Conservation (phyloP, 2,329 filamentous ascomycete genomes). For the Teratosphaeriaceae sp. region DNA sequence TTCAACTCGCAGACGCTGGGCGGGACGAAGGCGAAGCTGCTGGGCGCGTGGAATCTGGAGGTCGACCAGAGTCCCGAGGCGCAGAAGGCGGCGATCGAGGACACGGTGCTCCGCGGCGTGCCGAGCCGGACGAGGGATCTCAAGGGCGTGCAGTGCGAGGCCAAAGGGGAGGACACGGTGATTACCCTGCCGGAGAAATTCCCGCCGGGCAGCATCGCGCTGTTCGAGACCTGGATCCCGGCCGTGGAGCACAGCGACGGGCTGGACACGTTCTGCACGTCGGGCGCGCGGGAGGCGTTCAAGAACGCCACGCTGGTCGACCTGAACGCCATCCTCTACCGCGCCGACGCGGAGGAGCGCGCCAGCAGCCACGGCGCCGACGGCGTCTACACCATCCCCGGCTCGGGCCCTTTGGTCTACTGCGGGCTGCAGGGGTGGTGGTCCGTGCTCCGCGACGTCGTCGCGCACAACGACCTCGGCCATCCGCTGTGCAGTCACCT, state of each 20-base stretch:
- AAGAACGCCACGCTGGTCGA: slow-evolving; percentile 67
- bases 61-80: slow-evolving; percentile 72
- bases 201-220: slow-evolving; percentile 85
- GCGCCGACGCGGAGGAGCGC: slow-evolving; percentile 81
- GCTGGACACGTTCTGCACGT: slow-evolving; percentile 79
- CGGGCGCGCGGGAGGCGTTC: slow-evolving; percentile 74
- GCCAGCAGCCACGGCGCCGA: slow-evolving; percentile 73
- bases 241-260: slow-evolving; percentile 75
- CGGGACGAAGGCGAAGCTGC: slow-evolving; percentile 75
- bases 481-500: slow-evolving; percentile 93
- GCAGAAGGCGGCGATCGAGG: slow-evolving; percentile 56
- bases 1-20: slow-evolving; percentile 73
- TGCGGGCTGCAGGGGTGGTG: slow-evolving; percentile 98
- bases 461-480: slow-evolving; percentile 82
- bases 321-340: slow-evolving; percentile 86
- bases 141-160: slow-evolving; percentile 65
- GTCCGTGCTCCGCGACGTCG: slow-evolving; percentile 79
- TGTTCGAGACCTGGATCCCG: slow-evolving; percentile 96
- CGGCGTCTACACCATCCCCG: slow-evolving; percentile 83
- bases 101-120: slow-evolving; percentile 73
- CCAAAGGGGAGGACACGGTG: slow-evolving; percentile 63
- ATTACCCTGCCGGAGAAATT: slow-evolving; percentile 79
- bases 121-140: slow-evolving; percentile 73
- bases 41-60: slow-evolving; percentile 89
- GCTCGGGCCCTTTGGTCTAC: slow-evolving; percentile 79